Evolutionary conservation across 2,329 filamentous ascomycete genomes (phyloP).

Genomic region (Trichoderma asperellum): DNA sequence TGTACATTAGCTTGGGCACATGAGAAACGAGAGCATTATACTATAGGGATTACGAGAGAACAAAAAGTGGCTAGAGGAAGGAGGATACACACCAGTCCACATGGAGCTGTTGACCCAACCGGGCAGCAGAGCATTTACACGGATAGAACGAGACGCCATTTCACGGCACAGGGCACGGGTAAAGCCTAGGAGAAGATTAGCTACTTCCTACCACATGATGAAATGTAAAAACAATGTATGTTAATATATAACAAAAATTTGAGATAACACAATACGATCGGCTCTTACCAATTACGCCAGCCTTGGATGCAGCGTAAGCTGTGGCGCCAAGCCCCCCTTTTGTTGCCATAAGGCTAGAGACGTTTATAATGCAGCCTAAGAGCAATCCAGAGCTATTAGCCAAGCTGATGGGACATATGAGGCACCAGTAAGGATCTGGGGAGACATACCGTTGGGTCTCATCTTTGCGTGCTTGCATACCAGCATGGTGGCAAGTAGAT

Average conservation of each 20-base stretch:
- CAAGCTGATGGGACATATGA: background rate
- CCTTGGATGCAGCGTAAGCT: slow-evolving; percentile 79
- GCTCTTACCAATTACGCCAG: slow-evolving; percentile 69
- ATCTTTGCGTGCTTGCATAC: slow-evolving; percentile 57
- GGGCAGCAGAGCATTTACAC: slow-evolving; percentile 80
- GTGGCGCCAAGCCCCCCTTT: slow-evolving; percentile 72
- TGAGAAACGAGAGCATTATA: background rate
- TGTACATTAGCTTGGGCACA: slow-evolving; percentile 47
- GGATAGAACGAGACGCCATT: slow-evolving; percentile 62
- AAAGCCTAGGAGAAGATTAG: slow-evolving; percentile 54
- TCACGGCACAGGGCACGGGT: slow-evolving; percentile 69
- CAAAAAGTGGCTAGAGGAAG: slow-evolving; percentile 28
- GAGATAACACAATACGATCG: slow-evolving; percentile 25
- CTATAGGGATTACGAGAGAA: background rate
- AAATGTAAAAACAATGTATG: slow-evolving; percentile 27
- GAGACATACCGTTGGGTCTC: slow-evolving; percentile 38
- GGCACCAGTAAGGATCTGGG: too few species aligned
- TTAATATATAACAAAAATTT: slow-evolving; percentile 28
- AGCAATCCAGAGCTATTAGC: too few species aligned
- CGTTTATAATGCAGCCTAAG: slow-evolving; percentile 74
- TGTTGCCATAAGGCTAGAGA: slow-evolving; percentile 74
- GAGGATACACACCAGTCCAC: slow-evolving; percentile 64
- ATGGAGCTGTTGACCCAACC: slow-evolving; percentile 84
- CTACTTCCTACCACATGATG: slow-evolving; percentile 10
- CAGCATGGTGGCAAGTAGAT: slow-evolving; percentile 68